Evolutionary conservation across 129 eudicot species (phyloP).

Genomic region (Glebionis coronaria): DNA sequence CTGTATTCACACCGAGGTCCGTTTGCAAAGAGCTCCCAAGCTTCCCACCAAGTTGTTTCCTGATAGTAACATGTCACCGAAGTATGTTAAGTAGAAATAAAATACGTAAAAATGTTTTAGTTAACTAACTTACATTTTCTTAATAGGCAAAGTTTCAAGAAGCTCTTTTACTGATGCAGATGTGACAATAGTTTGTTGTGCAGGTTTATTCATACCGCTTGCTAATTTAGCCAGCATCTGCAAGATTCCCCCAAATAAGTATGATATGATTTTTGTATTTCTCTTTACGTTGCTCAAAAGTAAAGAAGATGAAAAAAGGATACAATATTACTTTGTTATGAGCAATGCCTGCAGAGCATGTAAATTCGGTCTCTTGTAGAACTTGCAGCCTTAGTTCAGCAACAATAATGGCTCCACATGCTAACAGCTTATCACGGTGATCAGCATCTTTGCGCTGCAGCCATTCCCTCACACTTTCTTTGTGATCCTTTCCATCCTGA

Average conservation of each 20-base stretch:
- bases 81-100: slow-evolving; percentile 7
- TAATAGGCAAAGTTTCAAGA: slow-evolving; percentile 72
- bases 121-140: slow-evolving; percentile 73
- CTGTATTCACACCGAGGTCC: slow-evolving; percentile 75
- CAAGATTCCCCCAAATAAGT: background rate
- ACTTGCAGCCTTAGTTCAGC: slow-evolving; percentile 90
- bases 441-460: slow-evolving; percentile 54
- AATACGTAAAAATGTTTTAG: background rate
- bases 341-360: slow-evolving; percentile 97
- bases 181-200: slow-evolving; percentile 93
- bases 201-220: slow-evolving; percentile 98
- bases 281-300: background rate
- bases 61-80: slow-evolving; percentile 25
- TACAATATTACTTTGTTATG: slow-evolving; percentile 67
- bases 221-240: slow-evolving; percentile 98
- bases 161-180: slow-evolving; percentile 61
- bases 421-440: slow-evolving; percentile 82
- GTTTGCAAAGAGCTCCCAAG: slow-evolving; percentile 79
- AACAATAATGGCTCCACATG: slow-evolving; percentile 89
- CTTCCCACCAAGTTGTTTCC: slow-evolving; percentile 99
- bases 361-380: slow-evolving; percentile 69
- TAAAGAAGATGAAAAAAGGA: background rate
- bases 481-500: slow-evolving; percentile 48
- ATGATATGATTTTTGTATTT: background rate
- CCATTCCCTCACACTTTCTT: slow-evolving; percentile 69